Conservation (phyloP, 148 eudicot genomes). For the Spergularia marina region DNA sequence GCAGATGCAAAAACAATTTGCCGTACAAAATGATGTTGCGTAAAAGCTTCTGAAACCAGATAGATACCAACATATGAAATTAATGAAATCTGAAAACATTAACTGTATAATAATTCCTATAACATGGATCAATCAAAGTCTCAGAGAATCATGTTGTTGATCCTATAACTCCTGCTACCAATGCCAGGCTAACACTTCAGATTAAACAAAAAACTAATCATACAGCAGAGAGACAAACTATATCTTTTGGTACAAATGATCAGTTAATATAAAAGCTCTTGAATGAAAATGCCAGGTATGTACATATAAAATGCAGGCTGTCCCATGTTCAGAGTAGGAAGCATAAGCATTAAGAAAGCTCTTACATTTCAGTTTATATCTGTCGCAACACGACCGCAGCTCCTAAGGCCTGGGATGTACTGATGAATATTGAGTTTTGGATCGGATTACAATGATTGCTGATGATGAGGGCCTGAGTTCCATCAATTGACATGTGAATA, state of each 20-base stretch:
- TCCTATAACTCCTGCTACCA: constrained; percentile 8
- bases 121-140: constrained; percentile 15
- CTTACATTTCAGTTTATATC: neutral
- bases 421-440: neutral
- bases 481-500: too few species aligned
- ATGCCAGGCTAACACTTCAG: constrained; percentile 15
- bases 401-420: neutral
- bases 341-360: neutral
- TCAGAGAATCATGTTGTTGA: constrained; percentile 6
- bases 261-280: neutral
- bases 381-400: neutral
- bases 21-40: neutral
- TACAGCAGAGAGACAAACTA: constrained; percentile 12
- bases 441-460: neutral
- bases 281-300: neutral
- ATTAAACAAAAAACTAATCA: neutral
- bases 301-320: constrained; percentile 10
- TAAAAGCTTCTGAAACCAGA: neutral
- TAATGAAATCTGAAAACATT: neutral
- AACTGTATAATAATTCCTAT: neutral
- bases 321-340: constrained; percentile 2
- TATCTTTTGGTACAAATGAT: constrained; percentile 9
- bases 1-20: constrained; percentile 10
- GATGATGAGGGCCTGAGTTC: too few species aligned
- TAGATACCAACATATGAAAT: neutral